These are phyloP conservation scores for Malassezia nana DNA, from an alignment of 1,284 basidiomycete genomes.

Conservation along the genomic window DNA sequence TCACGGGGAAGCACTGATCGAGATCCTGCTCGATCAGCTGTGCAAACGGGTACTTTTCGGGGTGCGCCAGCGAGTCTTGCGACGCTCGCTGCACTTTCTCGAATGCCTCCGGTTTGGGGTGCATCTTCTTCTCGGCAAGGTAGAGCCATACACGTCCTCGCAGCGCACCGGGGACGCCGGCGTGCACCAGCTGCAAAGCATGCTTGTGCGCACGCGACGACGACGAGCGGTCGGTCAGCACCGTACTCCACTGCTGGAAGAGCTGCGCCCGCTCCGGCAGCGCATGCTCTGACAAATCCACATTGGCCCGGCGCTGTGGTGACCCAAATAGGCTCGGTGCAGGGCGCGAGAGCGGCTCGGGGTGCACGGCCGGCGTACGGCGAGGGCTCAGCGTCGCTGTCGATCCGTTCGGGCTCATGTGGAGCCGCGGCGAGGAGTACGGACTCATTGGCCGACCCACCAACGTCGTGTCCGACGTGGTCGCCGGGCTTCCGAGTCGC, in stretches of 20 bases:
- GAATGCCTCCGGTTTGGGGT: constrained; percentile 35
- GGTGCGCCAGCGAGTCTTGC: constrained; percentile 26
- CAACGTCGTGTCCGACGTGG: background rate
- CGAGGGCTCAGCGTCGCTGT: background rate
- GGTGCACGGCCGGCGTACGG: background rate
- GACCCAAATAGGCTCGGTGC: constrained; percentile 9
- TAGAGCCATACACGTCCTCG: constrained; percentile 45
- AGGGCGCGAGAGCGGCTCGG: background rate
- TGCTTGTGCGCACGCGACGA: constrained; percentile 68
- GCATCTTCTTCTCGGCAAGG: constrained; percentile 31
- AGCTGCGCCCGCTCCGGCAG: constrained; percentile 59
- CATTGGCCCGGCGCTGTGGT: constrained; percentile 55
- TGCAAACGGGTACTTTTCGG: constrained; percentile 33
- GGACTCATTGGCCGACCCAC: background rate
- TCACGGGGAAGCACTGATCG: constrained; percentile 35
- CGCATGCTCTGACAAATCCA: constrained; percentile 53
- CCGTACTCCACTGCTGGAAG: constrained; percentile 30
- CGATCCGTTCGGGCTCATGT: background rate
- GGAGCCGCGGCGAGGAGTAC: background rate
- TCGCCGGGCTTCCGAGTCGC: background rate
- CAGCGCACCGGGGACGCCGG: constrained; percentile 57
- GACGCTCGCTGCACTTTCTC: constrained; percentile 35
- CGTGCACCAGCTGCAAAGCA: constrained; percentile 67
- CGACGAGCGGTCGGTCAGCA: constrained; percentile 44
- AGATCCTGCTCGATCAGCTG: constrained; percentile 45